Base-by-base conservation (phyloP, 345 rosid species). In the Brassica juncea region DNA sequence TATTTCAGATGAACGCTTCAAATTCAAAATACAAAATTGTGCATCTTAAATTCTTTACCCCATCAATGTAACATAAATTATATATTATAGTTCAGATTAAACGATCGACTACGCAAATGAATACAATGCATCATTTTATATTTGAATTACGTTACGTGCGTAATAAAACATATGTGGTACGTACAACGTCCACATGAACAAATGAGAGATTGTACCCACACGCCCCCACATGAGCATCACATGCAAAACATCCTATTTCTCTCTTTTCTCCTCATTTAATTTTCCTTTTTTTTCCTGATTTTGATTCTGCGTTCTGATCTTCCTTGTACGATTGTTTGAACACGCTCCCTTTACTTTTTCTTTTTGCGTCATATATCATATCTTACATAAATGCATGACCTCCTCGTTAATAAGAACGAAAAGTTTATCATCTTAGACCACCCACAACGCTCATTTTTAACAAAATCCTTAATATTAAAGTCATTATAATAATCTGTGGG, bases 161-260 rank as follows among this genome's bases (percentile, higher is more conserved):
- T 32, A 16, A 44, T 0, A 68, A 47, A 65, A 25, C 15, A 35
- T 25, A 8, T 37, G 67, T 78, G 77, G 73, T 73, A 67, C 69
- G 70, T 79, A 68, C n/a, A 68, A 73, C 25, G 14, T 39, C 69
- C 78, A 73, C 82, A 47, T 73, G 82, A 72, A 55, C 12, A 67
- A 5, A 69, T 6, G 52, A 70, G 65, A 70, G 30, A 54, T 77
- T 68, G 77, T 44, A 73, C 77, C 73, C 73, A 57, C 82, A 72
- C 77, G 67, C 63, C 73, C 72, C 54, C 82, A 73, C 70, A 79
- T 68, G 79, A 68, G 19, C 70, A 34, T 79, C 82, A 79, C 80
- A 80, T 80, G 83, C 80, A 19, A 70, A 69, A 47, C 5, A 27
- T 31, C 71, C 39, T 39, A 55, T 54, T 21, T 23, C 8, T 60